Evolutionary conservation across 2,329 filamentous ascomycete species (phyloP).

Genomic region (Aspergillus aculeatinus): DNA sequence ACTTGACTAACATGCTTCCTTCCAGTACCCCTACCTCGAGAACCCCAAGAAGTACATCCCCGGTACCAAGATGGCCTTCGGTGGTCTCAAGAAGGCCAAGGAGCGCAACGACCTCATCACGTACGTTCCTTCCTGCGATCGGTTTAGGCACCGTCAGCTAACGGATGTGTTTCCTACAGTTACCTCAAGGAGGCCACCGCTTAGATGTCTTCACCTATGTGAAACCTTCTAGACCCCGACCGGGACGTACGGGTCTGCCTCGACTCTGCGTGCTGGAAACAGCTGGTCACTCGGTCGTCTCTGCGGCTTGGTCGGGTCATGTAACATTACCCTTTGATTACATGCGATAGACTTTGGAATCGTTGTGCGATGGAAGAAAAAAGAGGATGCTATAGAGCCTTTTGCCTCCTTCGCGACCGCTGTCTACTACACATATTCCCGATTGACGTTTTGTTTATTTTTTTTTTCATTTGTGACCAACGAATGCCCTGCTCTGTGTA

Average conservation of each 20-base stretch:
- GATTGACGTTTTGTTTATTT: constrained; percentile 19
- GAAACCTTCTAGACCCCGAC: constrained; percentile 8
- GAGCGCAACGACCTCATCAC: constrained; percentile 98
- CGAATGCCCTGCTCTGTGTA: constrained; percentile 17
- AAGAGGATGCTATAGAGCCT: constrained; percentile 27
- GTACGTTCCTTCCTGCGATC: constrained; percentile 56
- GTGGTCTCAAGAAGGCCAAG: constrained; percentile 99
- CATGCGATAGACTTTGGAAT: constrained; percentile 34
- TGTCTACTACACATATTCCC: constrained; percentile 18
- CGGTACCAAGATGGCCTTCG: constrained; percentile 99
- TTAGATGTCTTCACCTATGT: constrained; percentile 27
- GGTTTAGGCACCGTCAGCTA: constrained; percentile 10
- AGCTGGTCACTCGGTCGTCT: constrained; percentile 15
- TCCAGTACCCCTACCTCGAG: constrained; percentile 94
- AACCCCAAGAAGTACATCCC: constrained; percentile 99
- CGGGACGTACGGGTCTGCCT: not conserved
- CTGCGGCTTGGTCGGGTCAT: constrained; percentile 31
- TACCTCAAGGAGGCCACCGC: constrained; percentile 41
- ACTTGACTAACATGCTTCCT: constrained; percentile 14
- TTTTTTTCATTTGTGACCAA: constrained; percentile 16
- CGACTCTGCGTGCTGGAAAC: constrained; percentile 25
- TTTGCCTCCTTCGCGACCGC: constrained; percentile 17
- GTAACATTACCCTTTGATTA: constrained; percentile 41
- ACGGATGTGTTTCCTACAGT: constrained; percentile 24
- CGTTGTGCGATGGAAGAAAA: constrained; percentile 21